Evolutionary conservation across 164 flowering plant genomes (phyloP).

Genomic region (Piper longum): DNA sequence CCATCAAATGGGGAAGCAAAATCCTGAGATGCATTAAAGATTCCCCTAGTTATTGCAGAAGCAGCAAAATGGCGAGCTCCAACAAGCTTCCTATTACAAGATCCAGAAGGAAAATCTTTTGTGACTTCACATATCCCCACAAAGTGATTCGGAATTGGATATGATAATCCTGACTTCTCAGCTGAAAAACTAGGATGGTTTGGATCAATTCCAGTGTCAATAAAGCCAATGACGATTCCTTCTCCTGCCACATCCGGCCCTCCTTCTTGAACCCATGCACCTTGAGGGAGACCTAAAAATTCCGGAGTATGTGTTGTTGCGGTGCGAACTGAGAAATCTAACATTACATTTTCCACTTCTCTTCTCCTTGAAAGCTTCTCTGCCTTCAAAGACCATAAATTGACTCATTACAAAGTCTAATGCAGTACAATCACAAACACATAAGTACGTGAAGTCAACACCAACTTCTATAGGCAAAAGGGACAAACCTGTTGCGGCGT

Average conservation of each 20-base stretch:
- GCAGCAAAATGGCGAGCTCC: slow-evolving; percentile 99
- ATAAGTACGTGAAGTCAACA: no score
- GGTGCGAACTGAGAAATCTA: slow-evolving; percentile 85
- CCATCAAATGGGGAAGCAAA: slow-evolving; percentile 95
- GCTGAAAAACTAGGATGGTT: slow-evolving; percentile 85
- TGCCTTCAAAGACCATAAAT: slow-evolving; percentile 36
- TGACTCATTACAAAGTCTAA: background rate
- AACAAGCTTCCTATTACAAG: slow-evolving; percentile 91
- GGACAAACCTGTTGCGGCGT: slow-evolving; percentile 66
- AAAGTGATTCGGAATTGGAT: slow-evolving; percentile 65
- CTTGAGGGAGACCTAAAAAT: slow-evolving; percentile 82
- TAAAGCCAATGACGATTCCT: slow-evolving; percentile 81
- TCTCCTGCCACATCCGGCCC: slow-evolving; percentile 82
- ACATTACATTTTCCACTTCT: slow-evolving; percentile 84
- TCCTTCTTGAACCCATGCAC: slow-evolving; percentile 86
- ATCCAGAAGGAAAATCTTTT: slow-evolving; percentile 88
- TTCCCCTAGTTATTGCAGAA: slow-evolving; percentile 95
- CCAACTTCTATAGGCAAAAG: no score
- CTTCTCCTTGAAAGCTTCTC: slow-evolving; percentile 57
- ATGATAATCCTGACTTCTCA: slow-evolving; percentile 23
- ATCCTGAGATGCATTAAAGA: slow-evolving; percentile 80
- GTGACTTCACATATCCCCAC: slow-evolving; percentile 95
- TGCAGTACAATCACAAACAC: no score
- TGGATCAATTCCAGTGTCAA: slow-evolving; percentile 98
- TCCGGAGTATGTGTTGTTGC: slow-evolving; percentile 93